A percentile compares a stretch with the other conserved stretches of the same genome.
Evolutionary conservation across 2,329 filamentous ascomycete species (phyloP).

Genomic region (Diaporthe citri): DNA sequence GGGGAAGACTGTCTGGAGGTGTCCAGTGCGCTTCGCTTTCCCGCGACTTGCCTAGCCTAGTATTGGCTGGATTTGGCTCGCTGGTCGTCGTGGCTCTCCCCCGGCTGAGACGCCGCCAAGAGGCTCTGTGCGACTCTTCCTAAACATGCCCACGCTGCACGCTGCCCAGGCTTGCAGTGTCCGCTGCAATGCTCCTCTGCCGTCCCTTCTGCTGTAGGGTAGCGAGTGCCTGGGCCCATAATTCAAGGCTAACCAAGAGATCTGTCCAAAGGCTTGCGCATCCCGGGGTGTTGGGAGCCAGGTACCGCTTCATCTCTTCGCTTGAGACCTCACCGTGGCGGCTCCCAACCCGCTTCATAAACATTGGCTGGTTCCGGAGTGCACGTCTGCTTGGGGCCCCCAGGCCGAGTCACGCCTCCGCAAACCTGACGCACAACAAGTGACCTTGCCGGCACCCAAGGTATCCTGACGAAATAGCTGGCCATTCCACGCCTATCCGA

Average conservation of each 20-base stretch:
- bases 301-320: conserved; percentile 19
- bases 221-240: conserved; percentile 4
- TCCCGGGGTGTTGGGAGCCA: not conserved
- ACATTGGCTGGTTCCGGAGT: not conserved
- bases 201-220: not conserved
- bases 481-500: not conserved
- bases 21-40: conserved; percentile 9
- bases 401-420: conserved; percentile 20
- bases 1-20: conserved; percentile 6
- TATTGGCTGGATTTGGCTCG: not conserved
- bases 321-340: not conserved
- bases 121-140: conserved; percentile 36
- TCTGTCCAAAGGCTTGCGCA: conserved; percentile 28
- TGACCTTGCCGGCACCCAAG: not conserved
- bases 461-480: not conserved
- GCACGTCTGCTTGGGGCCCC: not conserved
- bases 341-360: not conserved
- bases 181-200: not conserved
- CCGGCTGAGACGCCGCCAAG: conserved; percentile 38
- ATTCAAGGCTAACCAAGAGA: conserved; percentile 27
- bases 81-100: not conserved
- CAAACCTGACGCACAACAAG: conserved; percentile 12
- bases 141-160: conserved; percentile 29
- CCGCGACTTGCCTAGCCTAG: not conserved
- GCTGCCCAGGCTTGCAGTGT: not conserved